Evolutionary conservation across 345 rosid species (phyloP), one percentile per base, ranked within the genome.

Genomic region (Salix koriyanagi): DNA sequence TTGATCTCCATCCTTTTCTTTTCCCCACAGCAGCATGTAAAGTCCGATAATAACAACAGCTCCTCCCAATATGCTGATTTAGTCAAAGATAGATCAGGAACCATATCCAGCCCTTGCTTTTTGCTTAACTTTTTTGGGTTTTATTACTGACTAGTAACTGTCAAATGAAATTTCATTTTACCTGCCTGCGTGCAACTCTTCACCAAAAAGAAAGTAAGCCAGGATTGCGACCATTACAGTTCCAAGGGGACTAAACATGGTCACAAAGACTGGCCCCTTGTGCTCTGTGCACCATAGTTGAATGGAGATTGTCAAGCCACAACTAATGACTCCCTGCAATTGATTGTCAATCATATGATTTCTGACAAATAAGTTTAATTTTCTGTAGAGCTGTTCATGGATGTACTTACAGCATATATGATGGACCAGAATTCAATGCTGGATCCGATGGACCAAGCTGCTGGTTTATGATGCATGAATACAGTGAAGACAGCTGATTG

Each of bases 241-340:
- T 14, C 76, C 13, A 19, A 81, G 78, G 9, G 86, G 76, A 79
- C 25, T 54, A 26, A 84, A 84, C 61, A 76, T 67, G n/a, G 83
- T 78, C 46, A 70, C 84, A 66, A 84, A 84, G 15, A 78, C 84
- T 7, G 83, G 84, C 26, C 82, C 84, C 61, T 66, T 73, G 4
- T 56, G 65, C 65, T 66, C 62, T 5, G 70, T 81, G 82, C 86
- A 78, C 84, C 84, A 81, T 41, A 84, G 76, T 71, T 72, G 82
- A 30, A 76, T 12, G 15, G 69, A 58, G 64, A 66, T n/a, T 30
- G 67, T 14, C 39, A 76, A 12, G 28, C 76, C 82, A 74, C 78
- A 67, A 30, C 67, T 54, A 7, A 64, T 46, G 21, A 68, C 58
- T 69, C 78, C 78, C 82, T 79, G 78, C 30, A 34, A 60, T 61